A percentile compares a stretch with the other conserved stretches of the same genome.
phyloP scores from a whole-genome alignment of 495 filamentous ascomycete species.

The Penicillium roqueforti region DNA sequence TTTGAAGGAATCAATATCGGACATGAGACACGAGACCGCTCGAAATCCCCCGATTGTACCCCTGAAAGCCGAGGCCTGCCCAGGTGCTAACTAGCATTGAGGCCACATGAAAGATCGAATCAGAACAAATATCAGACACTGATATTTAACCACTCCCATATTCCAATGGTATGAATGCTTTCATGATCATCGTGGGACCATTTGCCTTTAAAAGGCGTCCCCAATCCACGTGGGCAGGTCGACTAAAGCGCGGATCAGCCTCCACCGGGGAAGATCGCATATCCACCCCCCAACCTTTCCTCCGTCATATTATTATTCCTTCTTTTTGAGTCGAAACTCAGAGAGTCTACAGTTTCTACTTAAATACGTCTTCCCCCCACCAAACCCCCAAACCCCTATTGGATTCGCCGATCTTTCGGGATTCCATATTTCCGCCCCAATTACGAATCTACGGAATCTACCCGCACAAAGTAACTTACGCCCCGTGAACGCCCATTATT shows the following conservation, averaged over 20 bases:
- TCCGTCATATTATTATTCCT: slow-evolving; percentile 5
- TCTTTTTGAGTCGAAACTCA: neutral
- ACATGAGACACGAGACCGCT: neutral
- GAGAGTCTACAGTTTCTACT: neutral
- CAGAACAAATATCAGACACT: neutral
- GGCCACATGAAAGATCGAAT: neutral
- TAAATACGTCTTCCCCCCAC: neutral
- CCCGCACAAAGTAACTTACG: neutral
- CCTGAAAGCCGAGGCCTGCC: neutral
- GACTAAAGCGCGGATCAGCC: slow-evolving; percentile 24
- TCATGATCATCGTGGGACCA: slow-evolving; percentile 8
- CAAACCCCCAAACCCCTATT: neutral
- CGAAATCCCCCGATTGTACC: neutral
- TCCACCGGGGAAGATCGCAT: slow-evolving; percentile 21
- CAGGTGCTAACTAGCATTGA: neutral
- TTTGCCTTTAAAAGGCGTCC: slow-evolving; percentile 1
- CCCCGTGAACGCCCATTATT: neutral
- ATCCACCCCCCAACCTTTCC: slow-evolving; percentile 14
- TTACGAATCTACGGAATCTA: neutral
- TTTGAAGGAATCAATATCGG: neutral
- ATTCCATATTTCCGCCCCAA: slow-evolving; percentile 2
- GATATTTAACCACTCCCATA: too few species aligned
- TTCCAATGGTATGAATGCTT: neutral
- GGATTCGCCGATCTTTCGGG: neutral
- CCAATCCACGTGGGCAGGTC: slow-evolving; percentile 1